Evolutionary conservation across 306 rosid species (phyloP).

Genomic region (Quercus cerris): DNA sequence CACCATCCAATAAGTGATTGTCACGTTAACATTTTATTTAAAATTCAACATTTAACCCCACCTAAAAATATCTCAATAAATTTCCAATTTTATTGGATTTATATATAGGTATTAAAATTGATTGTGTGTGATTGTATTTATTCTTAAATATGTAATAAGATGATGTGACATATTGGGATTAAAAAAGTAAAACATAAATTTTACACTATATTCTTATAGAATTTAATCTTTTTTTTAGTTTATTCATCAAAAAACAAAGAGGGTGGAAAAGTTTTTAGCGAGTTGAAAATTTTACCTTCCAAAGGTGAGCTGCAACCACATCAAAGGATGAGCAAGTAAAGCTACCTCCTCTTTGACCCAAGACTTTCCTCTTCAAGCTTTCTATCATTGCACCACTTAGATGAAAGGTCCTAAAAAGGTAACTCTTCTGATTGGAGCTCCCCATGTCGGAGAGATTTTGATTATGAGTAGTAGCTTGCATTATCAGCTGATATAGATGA

Average conservation of each 20-base stretch:
- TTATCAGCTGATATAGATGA: constrained; percentile 60
- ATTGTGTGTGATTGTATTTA: too few relatives aligned
- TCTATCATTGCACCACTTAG: constrained; percentile 42
- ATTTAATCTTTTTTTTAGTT: too few relatives aligned
- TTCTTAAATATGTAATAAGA: too few relatives aligned
- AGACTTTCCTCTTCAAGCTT: constrained; percentile 39
- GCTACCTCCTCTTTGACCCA: constrained; percentile 16
- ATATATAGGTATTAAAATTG: too few relatives aligned
- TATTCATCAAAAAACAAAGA: background rate
- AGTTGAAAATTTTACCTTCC: constrained; percentile 54
- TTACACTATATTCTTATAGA: too few relatives aligned
- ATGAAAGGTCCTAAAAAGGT: constrained; percentile 53
- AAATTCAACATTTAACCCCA: too few relatives aligned
- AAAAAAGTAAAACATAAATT: too few relatives aligned
- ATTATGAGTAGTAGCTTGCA: constrained; percentile 39
- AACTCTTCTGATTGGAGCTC: constrained; percentile 23
- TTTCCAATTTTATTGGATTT: too few relatives aligned
- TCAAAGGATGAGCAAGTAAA: constrained; percentile 68
- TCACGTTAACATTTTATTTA: too few relatives aligned
- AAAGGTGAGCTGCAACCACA: constrained; percentile 68
- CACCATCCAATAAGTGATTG: too few relatives aligned
- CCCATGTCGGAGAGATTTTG: background rate
- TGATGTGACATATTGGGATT: too few relatives aligned
- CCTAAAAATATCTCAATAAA: too few relatives aligned
- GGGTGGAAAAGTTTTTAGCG: background rate